Conservation (phyloP, 305 asterid genomes). For the Solanum hybrid region DNA sequence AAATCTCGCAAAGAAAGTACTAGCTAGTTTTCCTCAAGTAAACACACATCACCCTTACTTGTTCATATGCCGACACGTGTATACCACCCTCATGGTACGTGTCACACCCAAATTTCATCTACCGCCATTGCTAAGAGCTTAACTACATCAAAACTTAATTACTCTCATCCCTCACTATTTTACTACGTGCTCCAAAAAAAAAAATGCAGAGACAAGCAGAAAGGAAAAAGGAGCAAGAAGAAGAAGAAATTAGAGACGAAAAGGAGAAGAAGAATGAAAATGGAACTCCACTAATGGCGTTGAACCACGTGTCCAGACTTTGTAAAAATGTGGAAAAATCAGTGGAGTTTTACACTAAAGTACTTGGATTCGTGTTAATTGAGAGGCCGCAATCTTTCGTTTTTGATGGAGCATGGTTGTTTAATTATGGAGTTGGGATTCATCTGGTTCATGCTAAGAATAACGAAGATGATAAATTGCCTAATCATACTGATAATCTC, state of each 20-base stretch:
- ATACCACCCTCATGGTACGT: neutral
- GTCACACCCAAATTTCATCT: neutral
- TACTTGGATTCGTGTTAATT: slow-evolving; percentile 49
- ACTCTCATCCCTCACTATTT: too few species aligned
- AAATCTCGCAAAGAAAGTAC: neutral
- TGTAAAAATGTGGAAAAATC: slow-evolving; percentile 50
- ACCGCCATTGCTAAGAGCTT: neutral
- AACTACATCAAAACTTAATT: neutral
- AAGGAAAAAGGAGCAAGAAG: neutral
- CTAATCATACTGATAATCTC: slow-evolving; percentile 27
- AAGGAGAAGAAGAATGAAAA: neutral
- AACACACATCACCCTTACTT: neutral
- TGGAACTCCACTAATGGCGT: slow-evolving; percentile 43
- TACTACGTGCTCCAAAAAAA: neutral
- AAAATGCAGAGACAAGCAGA: neutral
- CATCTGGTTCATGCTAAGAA: slow-evolving; percentile 50
- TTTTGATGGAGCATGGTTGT: slow-evolving; percentile 79
- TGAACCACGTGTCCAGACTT: slow-evolving; percentile 65
- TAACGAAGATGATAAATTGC: slow-evolving; percentile 20
- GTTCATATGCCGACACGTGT: neutral
- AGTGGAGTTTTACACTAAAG: slow-evolving; percentile 44
- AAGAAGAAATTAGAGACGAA: neutral
- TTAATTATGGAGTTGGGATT: slow-evolving; percentile 71
- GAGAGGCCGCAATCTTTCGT: slow-evolving; percentile 57
- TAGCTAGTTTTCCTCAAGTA: neutral